Conservation (phyloP, 1,139 yeast species). For the Eremothecium gossypii region DNA sequence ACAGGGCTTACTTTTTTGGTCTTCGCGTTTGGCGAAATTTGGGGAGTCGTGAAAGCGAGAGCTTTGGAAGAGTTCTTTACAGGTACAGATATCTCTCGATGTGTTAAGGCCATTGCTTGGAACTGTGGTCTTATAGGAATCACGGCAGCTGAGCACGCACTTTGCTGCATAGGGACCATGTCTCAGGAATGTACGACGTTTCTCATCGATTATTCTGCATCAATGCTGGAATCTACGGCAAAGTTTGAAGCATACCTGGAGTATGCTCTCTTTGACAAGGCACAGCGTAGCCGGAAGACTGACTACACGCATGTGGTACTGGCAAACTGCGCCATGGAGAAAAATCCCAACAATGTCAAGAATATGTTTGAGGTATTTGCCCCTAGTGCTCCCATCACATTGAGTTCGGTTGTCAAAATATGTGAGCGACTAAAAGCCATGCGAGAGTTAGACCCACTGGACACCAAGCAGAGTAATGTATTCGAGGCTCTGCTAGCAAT, state of each 20-base stretch:
- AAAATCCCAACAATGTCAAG: slow-evolving; percentile 21
- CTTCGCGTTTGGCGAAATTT: not conserved
- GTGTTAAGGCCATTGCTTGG: too few species aligned
- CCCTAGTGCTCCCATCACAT: slow-evolving; percentile 22
- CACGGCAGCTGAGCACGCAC: too few species aligned
- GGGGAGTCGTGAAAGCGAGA: not conserved
- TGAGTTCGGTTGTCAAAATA: slow-evolving; percentile 7
- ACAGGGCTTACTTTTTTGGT: slow-evolving; percentile 30
- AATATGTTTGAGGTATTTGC: slow-evolving; percentile 18
- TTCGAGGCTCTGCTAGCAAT: slow-evolving; percentile 29
- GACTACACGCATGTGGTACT: slow-evolving; percentile 26
- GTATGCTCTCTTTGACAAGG: slow-evolving; percentile 21
- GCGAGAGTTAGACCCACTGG: slow-evolving; percentile 1
- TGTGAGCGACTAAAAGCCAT: slow-evolving; percentile 4
- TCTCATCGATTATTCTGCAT: slow-evolving; percentile 17
- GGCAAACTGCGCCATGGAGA: slow-evolving; percentile 22
- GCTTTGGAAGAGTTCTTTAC: too few species aligned
- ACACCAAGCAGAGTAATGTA: slow-evolving; percentile 8
- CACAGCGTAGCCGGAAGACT: slow-evolving; percentile 23
- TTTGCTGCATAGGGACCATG: slow-evolving; percentile 5
- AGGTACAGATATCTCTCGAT: too few species aligned
- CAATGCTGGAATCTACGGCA: slow-evolving; percentile 12
- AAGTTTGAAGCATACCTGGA: slow-evolving; percentile 21
- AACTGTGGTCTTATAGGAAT: too few species aligned
- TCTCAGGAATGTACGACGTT: slow-evolving; percentile 16